Evolutionary conservation across 768 basidiomycete species (phyloP).

Genomic region (Tylopilus balloui): DNA sequence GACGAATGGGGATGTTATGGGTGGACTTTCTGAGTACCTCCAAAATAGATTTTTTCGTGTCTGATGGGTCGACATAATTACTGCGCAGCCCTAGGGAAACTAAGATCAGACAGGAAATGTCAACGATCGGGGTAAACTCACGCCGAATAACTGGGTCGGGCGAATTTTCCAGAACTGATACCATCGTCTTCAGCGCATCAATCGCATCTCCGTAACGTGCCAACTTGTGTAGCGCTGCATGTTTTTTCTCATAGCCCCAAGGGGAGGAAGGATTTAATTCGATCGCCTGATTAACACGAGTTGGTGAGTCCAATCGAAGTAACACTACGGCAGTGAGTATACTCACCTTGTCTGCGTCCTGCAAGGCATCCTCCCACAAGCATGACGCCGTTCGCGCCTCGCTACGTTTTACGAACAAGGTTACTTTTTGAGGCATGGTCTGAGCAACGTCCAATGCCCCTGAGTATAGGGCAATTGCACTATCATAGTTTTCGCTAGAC

Average conservation of each 20-base stretch:
- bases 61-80: conserved; percentile 11
- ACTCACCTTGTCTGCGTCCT: conserved; percentile 18
- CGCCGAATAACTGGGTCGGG: conserved; percentile 9
- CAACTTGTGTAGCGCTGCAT: conserved; percentile 10
- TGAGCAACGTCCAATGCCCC: conserved; percentile 3
- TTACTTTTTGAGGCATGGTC: background rate
- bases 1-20: conserved; percentile 11
- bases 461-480: conserved; percentile 12
- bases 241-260: conserved; percentile 13
- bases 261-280: conserved; percentile 10
- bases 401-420: conserved; percentile 14
- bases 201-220: conserved; percentile 12
- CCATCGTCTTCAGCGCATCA: conserved; percentile 4
- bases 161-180: conserved; percentile 9
- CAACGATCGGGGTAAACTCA: background rate
- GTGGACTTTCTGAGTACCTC: background rate
- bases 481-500: background rate
- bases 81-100: conserved; percentile 3
- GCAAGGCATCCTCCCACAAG: conserved; percentile 11
- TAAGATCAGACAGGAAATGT: background rate
- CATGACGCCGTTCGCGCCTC: conserved; percentile 1
- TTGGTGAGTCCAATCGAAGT: background rate
- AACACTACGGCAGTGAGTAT: background rate
- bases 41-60: background rate
- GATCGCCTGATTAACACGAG: conserved; percentile 6